Conservation (phyloP, 129 eudicot genomes). For the Solidago caesia region DNA sequence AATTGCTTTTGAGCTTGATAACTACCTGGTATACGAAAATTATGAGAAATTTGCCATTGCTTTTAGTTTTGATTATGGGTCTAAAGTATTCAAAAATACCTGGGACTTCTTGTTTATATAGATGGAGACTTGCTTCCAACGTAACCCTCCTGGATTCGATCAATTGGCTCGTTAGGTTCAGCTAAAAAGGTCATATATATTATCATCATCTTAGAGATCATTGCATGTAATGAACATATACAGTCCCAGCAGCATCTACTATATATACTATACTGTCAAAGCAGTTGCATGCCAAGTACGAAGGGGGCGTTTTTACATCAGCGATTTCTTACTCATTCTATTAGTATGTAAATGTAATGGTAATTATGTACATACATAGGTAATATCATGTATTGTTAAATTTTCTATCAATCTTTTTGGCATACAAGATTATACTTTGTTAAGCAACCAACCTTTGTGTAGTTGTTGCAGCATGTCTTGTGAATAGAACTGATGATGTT, state of each 20-base stretch:
- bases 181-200: too few species aligned
- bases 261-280: too few species aligned
- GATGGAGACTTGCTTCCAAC: conserved; percentile 69
- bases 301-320: too few species aligned
- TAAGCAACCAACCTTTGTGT: conserved; percentile 47
- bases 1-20: conserved; percentile 73
- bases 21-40: conserved; percentile 43
- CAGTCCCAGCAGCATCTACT: too few species aligned
- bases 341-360: too few species aligned
- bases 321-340: too few species aligned
- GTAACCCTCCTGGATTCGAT: conserved; percentile 47
- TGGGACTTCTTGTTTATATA: conserved; percentile 66
- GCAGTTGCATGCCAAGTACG: too few species aligned
- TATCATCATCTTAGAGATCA: too few species aligned
- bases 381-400: background rate
- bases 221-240: too few species aligned
- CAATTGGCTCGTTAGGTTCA: too few species aligned
- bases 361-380: too few species aligned
- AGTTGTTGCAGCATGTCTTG: conserved; percentile 75
- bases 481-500: conserved; percentile 46
- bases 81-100: conserved; percentile 34
- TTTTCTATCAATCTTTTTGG: background rate
- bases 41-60: background rate
- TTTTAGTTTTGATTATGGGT: background rate
- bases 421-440: background rate